A percentile compares a stretch with the other conserved stretches of the same genome.
Evolutionary conservation across 2,329 filamentous ascomycete species (phyloP).

Genomic region (Colletotrichum sidae): DNA sequence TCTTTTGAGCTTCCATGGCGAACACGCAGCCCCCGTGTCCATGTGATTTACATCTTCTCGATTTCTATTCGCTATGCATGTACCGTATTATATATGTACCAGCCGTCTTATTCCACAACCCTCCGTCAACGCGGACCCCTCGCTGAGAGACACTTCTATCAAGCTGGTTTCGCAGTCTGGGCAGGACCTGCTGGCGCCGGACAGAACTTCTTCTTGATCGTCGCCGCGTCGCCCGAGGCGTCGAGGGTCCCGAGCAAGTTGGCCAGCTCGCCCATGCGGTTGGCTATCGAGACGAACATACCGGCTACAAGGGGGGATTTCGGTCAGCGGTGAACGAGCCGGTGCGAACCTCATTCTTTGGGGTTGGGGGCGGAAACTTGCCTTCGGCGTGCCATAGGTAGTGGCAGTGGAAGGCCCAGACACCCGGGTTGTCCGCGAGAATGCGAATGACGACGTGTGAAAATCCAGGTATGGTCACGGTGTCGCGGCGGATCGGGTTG

Average conservation of each 20-base stretch:
- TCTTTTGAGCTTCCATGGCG: too few relatives aligned
- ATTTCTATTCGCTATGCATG: constrained; percentile 8
- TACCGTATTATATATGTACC: constrained; percentile 10
- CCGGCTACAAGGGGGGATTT: not conserved
- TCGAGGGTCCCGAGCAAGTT: constrained; percentile 19
- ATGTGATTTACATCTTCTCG: not conserved
- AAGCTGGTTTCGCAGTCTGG: not conserved
- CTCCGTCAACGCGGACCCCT: too few relatives aligned
- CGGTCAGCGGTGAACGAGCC: not conserved
- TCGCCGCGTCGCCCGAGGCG: not conserved
- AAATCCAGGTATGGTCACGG: constrained; percentile 63
- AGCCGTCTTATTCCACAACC: too few relatives aligned
- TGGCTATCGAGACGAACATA: constrained; percentile 32
- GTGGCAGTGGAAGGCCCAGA: constrained; percentile 71
- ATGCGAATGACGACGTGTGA: constrained; percentile 66
- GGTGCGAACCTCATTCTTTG: not conserved
- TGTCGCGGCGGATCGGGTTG: constrained; percentile 54
- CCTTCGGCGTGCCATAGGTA: constrained; percentile 67
- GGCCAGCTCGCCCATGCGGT: constrained; percentile 31
- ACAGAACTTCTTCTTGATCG: constrained; percentile 35
- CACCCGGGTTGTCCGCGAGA: constrained; percentile 66
- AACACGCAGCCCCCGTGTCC: too few relatives aligned
- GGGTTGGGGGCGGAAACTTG: not conserved
- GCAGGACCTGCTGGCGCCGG: not conserved
- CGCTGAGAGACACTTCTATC: not conserved